Conservation (phyloP, 148 eudicot species). For the Amaranthus palmeri region DNA sequence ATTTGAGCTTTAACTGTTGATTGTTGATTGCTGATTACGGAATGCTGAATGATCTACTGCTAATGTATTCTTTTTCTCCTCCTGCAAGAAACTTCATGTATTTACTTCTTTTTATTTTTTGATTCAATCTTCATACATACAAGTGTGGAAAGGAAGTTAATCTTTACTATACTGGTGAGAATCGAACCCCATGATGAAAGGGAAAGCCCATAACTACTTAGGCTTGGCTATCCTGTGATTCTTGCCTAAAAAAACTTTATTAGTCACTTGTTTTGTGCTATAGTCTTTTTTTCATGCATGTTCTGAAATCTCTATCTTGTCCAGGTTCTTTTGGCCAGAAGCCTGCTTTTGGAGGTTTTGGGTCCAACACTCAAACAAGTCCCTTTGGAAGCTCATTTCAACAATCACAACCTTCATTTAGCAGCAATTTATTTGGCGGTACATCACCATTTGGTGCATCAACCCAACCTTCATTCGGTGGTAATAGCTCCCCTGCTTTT, state of each 20-base stretch:
- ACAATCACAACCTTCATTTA: conserved; percentile 88
- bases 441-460: conserved; percentile 71
- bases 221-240: neutral
- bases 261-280: neutral
- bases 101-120: too few species aligned
- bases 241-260: neutral
- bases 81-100: too few species aligned
- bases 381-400: conserved; percentile 86
- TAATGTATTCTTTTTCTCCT: too few species aligned
- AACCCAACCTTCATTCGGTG: conserved; percentile 79
- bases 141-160: too few species aligned
- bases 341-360: conserved; percentile 86
- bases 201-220: neutral
- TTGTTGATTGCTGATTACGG: neutral
- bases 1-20: neutral
- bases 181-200: too few species aligned
- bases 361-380: conserved; percentile 59
- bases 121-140: too few species aligned
- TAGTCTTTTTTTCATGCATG: neutral
- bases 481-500: conserved; percentile 55
- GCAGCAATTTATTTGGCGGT: conserved; percentile 66
- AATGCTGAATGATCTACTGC: too few species aligned
- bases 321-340: conserved; percentile 81
- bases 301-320: conserved; percentile 22
- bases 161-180: too few species aligned